Evolutionary conservation across 495 filamentous ascomycete genomes (phyloP), one percentile per base, ranked within the genome.

Genomic region (Xylaria palmicola): DNA sequence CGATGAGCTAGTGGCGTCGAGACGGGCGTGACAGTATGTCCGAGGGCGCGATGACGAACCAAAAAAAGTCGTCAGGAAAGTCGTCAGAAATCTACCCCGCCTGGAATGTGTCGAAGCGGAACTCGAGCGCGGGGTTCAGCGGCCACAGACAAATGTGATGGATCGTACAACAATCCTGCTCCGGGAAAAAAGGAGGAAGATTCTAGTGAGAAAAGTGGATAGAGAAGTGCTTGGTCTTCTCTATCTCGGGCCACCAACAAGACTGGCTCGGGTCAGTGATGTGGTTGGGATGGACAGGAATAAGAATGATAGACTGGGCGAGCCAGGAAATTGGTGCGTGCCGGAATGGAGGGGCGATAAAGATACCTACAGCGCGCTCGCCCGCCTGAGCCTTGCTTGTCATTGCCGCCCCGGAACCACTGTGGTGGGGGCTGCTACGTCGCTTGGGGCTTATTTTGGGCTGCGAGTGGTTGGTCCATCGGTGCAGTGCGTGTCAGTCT

Each of bases 61-160:
- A 39, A 47, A 47, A 43, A 53, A 45, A 13, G 39, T 45, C 39
- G 48, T 37, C 37, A 29, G 27, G 34, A 53, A 45, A 13, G 39
- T 45, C 39, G 48, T 37, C 37, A 29, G 27, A 30, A 61, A 47
- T 47, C 9, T 43, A 45, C 48, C 58, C 58, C 58, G 48, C 58
- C 48, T 53, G 24, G 6, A 20, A 24, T 52, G 34, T 34, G 43
- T 51, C 44, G 12, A 24, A 15, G 12, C 39, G n/a, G 19, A 17
- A 53, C 47, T 50, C 34, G 27, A 53, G 26, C 47, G 56, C 34
- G 56, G 56, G 56, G 34, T 41, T 29, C 20, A 24, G 43, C 39
- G 49, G 47, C 54, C 59, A 61, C 59, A 39, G 54, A 37, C 32
- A 7, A 47, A 61, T 52, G 55, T 58, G 55, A 58, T 43, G 27